Evolutionary conservation across 345 rosid species (phyloP), one percentile per base, ranked within the genome.

Genomic region (Dovyalis caffra): DNA sequence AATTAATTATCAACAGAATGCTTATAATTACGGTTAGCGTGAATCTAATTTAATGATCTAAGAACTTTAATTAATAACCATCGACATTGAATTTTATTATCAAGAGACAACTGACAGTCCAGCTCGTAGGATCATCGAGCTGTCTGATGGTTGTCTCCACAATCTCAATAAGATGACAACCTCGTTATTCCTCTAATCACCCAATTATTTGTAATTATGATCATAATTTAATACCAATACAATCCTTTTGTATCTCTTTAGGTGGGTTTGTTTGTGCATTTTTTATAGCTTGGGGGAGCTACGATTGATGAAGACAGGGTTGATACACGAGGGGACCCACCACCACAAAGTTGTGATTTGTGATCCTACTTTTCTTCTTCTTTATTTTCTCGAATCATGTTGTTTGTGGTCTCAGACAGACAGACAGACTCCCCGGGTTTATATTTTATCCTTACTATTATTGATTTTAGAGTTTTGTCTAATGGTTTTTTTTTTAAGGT

Each of bases 131-230:
- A 66, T 45, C 35, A 68, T 64, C 23, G 60, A 57, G 60, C 20
- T 83, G 80, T 82, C 77, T 34, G 8, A 21, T 25, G 68, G 15
- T 72, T 82, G 82, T 82, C 82, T 76, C 82, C 80, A 45, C 68
- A 23, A 53, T 25, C 62, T 33, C 21, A 14, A 29, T 37, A 64
- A 79, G 47, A 68, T 69, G 76, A 73, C 78, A 76, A 79, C 69
- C 64, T 73, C 66, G 40, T 45, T 47, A 21, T 79, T 53, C 69
- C 77, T 76, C 61, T 72, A 23, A 69, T 61, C 28, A 75, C 75
- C 66, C 74, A 67, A 78, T 71, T 51, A 76, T 78, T 26, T 20
- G 21, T 16, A 29, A 43, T 47, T 14, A 64, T 64, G 26, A 43
- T 25, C 47, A 3, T 43, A 25, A 2, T 34, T 38, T 68, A 45